phyloP scores from a whole-genome alignment of 768 basidiomycete genomes.

The Suillus lakei region DNA sequence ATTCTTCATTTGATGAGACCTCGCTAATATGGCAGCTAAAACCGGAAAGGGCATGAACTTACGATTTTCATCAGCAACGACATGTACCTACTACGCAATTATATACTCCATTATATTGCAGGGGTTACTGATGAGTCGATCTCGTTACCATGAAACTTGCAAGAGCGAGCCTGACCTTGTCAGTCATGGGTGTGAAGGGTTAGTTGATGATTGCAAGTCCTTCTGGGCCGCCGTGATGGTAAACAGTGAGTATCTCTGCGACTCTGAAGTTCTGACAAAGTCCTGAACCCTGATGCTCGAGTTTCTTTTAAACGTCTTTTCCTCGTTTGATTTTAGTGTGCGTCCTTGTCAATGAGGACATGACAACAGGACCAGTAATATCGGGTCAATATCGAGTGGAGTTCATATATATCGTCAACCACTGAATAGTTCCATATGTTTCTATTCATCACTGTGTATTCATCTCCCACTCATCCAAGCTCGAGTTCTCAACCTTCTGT shows the following conservation, averaged over 20 bases:
- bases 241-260: background rate
- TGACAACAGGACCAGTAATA: background rate
- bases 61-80: no score
- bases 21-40: background rate
- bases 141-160: no score
- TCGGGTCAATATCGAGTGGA: background rate
- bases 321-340: background rate
- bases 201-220: no score
- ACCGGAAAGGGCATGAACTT: background rate
- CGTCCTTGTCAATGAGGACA: background rate
- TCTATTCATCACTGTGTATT: background rate
- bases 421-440: background rate
- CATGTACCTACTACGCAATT: no score
- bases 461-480: constrained; percentile 1
- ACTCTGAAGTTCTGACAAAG: background rate
- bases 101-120: no score
- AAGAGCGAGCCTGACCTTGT: no score
- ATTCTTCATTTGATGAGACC: background rate
- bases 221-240: no score
- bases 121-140: no score
- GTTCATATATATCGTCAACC: background rate
- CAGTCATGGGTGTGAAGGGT: no score
- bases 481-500: background rate
- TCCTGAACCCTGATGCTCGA: background rate
- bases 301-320: background rate